Evolutionary conservation across 2,329 filamentous ascomycete species (phyloP), one percentile per base, ranked within the genome.

Genomic region (Fusarium citri): DNA sequence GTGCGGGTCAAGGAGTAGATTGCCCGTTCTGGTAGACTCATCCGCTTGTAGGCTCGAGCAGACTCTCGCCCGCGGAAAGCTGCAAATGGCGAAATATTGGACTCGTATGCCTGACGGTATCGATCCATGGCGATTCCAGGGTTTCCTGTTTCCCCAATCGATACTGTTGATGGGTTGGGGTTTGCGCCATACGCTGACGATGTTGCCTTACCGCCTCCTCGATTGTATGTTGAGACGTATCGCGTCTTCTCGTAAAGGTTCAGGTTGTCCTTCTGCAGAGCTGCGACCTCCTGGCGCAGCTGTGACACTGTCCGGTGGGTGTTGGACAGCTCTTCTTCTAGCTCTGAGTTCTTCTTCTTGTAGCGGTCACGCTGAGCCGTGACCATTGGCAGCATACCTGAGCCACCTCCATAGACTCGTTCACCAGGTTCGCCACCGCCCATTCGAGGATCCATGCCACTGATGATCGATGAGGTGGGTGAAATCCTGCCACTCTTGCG

Each of bases 331-430:
- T 98, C 95, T 64, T 92, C 89, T 81, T 98, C 96, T 23, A 99
- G 88, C 78, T 99, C 92, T 0, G 89, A 84, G 71, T 97, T 98
- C 77, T 94, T 93, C 84, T 97, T 94, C 85, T 98, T 98, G 88
- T 98, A 99, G 54, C 96, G 93, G 81, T 99, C 96, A 66, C 96
- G 91, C 81, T 99, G 97, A 3, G 97, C 96, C 34, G 96, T 97
- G 55, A 99, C 92, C 97, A 99, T 99, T 34, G 96, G 97, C 25
- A 99, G 84, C 69, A 99, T 98, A 15, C 94, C 94, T 0, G 93
- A 93, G 4, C 93, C 93, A 56, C 92, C 86, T 31, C 92, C 92
- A 26, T 75, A 75, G 58, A 91, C 86, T 11, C 90, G 85, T 48
- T 94, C 92, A 18, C 85, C 82, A 14, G 63, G 67, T 41, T 85